Conservation (phyloP, 495 filamentous ascomycete genomes). For the Aspergillus haitiensis region DNA sequence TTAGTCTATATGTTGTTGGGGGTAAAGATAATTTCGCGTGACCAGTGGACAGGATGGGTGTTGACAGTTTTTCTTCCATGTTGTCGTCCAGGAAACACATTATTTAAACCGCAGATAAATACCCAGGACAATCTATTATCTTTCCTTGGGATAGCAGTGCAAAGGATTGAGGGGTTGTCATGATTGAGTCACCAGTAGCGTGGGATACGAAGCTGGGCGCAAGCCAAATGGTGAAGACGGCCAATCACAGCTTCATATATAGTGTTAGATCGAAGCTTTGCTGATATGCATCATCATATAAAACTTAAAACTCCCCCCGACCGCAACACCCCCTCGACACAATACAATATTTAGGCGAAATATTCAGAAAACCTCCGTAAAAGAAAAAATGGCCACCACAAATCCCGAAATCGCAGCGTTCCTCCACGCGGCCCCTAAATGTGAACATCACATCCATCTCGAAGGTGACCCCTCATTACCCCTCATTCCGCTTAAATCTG, state of each 20-base stretch:
- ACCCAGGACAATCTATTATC: too few relatives aligned
- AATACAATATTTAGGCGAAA: not conserved
- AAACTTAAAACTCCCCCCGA: not conserved
- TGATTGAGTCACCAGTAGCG: not conserved
- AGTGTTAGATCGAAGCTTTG: not conserved
- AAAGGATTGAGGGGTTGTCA: not conserved
- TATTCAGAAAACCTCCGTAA: not conserved
- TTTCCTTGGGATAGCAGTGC: too few relatives aligned
- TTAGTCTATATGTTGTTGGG: too few relatives aligned
- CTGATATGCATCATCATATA: not conserved
- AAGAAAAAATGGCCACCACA: not conserved
- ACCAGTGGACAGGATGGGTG: too few relatives aligned
- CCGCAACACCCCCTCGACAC: not conserved
- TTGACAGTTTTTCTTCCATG: too few relatives aligned
- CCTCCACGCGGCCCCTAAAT: not conserved
- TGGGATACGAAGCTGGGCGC: not conserved
- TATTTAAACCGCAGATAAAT: too few relatives aligned
- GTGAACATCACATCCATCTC: slow-evolving; percentile 1
- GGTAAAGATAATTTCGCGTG: too few relatives aligned
- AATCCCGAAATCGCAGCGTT: not conserved
- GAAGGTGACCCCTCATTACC: not conserved
- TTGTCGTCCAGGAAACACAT: too few relatives aligned
- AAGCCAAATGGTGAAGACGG: not conserved
- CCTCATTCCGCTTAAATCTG: not conserved
- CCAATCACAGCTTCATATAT: not conserved